Percentiles rank a stretch among this genome's conserved stretches.
phyloP scores from a whole-genome alignment of 2,329 filamentous ascomycete genomes.

The Conoideocrella luteorostrata region DNA sequence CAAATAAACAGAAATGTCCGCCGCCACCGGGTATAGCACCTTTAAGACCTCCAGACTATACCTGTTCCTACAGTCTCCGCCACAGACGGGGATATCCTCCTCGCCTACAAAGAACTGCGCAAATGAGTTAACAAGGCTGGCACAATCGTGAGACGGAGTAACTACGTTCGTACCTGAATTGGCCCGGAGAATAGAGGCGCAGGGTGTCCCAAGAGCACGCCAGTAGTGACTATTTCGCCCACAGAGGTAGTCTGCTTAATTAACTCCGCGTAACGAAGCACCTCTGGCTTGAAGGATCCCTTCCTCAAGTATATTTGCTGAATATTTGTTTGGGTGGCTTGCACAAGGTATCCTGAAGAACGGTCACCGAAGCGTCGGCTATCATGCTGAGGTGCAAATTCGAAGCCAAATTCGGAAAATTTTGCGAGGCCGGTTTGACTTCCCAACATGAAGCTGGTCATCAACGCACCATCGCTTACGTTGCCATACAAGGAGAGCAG shows the following conservation, averaged over 20 bases:
- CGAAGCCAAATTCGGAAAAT: constrained; percentile 13
- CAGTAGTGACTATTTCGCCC: constrained; percentile 21
- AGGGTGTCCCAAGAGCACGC: constrained; percentile 15
- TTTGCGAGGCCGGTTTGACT: constrained; percentile 10
- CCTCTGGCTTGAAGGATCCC: constrained; percentile 20
- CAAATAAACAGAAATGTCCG: constrained; percentile 17
- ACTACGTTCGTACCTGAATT: constrained; percentile 16
- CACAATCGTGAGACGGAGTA: not conserved
- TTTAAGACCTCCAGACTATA: constrained; percentile 7
- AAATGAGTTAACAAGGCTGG: not conserved
- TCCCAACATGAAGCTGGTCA: constrained; percentile 41
- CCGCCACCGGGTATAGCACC: constrained; percentile 22
- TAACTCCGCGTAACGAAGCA: constrained; percentile 22
- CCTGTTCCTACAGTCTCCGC: constrained; percentile 26
- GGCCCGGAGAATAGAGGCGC: constrained; percentile 23
- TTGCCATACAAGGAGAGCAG: constrained; percentile 41
- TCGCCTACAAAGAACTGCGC: constrained; percentile 22
- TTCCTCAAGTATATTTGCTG: constrained; percentile 28
- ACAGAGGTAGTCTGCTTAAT: constrained; percentile 27
- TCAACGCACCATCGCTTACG: constrained; percentile 45
- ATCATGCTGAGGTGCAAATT: constrained; percentile 15
- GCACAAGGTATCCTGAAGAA: constrained; percentile 16
- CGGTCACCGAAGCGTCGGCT: constrained; percentile 12
- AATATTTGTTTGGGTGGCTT: constrained; percentile 17
- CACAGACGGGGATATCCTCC: constrained; percentile 27